Evolutionary conservation across 805 yeast species (phyloP).

Genomic region (Candida schatavii): DNA sequence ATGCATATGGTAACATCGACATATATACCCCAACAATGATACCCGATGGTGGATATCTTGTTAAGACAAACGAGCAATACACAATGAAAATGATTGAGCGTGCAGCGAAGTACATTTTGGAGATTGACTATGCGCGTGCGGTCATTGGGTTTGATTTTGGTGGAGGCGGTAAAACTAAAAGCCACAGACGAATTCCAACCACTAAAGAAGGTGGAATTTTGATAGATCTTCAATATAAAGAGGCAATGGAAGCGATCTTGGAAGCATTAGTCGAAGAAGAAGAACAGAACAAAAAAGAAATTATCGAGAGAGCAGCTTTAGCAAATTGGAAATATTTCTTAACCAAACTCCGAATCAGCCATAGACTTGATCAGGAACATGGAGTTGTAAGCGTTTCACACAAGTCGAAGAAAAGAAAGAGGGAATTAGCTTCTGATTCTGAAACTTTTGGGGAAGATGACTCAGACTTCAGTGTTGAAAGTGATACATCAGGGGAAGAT

Average conservation of each 20-base stretch:
- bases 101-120: constrained; percentile 65
- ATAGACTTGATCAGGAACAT: constrained; percentile 46
- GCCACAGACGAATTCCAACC: constrained; percentile 40
- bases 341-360: constrained; percentile 46
- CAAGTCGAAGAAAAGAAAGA: background rate
- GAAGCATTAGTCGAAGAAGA: constrained; percentile 50
- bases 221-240: constrained; percentile 58
- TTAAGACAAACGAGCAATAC: constrained; percentile 24
- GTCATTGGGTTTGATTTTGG: constrained; percentile 81
- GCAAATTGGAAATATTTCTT: constrained; percentile 53
- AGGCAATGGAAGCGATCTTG: constrained; percentile 54
- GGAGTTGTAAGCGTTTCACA: constrained; percentile 35
- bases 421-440: background rate
- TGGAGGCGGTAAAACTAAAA: constrained; percentile 25
- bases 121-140: constrained; percentile 82
- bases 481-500: constrained; percentile 6
- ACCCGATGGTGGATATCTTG: constrained; percentile 71
- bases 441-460: background rate
- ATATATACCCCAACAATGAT: constrained; percentile 76
- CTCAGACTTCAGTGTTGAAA: constrained; percentile 2
- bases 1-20: constrained; percentile 82
- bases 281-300: constrained; percentile 39
- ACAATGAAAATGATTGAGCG: constrained; percentile 51
- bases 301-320: constrained; percentile 48
- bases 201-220: constrained; percentile 77